phyloP scores from a whole-genome alignment of 1,284 basidiomycete genomes.

The Puccinia triticina region DNA sequence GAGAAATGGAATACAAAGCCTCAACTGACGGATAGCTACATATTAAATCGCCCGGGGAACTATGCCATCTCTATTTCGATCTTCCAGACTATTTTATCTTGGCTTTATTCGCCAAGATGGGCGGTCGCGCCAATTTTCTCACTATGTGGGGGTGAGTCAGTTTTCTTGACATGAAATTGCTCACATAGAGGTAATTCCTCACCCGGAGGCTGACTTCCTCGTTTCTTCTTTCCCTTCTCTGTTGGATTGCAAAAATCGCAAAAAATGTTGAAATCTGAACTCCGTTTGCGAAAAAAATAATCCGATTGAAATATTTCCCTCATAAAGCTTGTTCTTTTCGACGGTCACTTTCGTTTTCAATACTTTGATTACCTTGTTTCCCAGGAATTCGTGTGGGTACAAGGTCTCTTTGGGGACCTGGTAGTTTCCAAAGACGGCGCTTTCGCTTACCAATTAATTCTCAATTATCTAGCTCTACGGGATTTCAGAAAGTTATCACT shows the following conservation, averaged over 20 bases:
- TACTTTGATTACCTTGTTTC: background rate
- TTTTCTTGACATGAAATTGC: background rate
- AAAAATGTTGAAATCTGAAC: background rate
- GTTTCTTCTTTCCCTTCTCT: background rate
- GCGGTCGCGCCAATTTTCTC: background rate
- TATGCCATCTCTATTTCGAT: background rate
- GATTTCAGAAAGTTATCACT: background rate
- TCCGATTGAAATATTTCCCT: background rate
- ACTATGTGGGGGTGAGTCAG: slow-evolving; percentile 28
- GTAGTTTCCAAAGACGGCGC: background rate
- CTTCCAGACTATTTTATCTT: background rate
- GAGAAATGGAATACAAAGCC: too few species aligned
- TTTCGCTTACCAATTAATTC: background rate
- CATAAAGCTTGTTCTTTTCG: background rate
- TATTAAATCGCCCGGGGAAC: background rate
- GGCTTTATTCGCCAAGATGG: background rate
- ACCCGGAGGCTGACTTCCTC: background rate
- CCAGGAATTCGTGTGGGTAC: background rate
- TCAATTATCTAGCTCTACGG: background rate
- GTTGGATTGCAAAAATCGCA: background rate
- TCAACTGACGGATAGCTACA: too few species aligned
- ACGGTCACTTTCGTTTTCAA: background rate
- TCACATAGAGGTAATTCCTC: too few species aligned
- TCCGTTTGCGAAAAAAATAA: background rate
- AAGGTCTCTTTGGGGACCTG: background rate